phyloP scores from a whole-genome alignment of 371 early-diverging fungal genomes.

The Ordospora pajunii region DNA sequence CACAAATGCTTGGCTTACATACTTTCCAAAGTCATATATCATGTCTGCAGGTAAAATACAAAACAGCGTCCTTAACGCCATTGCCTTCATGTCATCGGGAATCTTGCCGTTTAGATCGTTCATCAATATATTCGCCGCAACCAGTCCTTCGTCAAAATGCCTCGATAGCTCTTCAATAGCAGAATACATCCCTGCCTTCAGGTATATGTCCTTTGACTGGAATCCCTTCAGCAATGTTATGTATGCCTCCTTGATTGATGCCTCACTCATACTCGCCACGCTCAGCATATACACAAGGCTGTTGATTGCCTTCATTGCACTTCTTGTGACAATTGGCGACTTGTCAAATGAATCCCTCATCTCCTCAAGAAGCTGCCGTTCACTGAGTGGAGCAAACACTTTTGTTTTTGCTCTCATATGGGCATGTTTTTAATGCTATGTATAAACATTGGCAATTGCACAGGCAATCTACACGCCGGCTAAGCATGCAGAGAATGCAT shows the following conservation, averaged over 20 bases:
- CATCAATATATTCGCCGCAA: conserved; percentile 52
- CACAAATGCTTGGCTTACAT: conserved; percentile 47
- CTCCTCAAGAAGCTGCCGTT: neutral
- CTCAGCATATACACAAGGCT: conserved; percentile 43
- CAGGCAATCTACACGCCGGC: no score
- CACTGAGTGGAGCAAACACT: neutral
- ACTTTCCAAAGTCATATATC: conserved; percentile 56
- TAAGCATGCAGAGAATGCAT: no score
- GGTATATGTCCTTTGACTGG: conserved; percentile 51
- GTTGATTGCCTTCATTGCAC: conserved; percentile 48
- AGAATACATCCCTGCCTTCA: conserved; percentile 45
- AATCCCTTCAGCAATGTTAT: conserved; percentile 52
- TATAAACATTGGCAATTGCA: no score
- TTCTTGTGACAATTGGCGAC: conserved; percentile 42
- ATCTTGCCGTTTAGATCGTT: conserved; percentile 42
- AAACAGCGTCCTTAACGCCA: conserved; percentile 47
- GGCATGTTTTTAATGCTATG: no score
- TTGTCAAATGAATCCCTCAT: conserved; percentile 6
- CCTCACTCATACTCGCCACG: conserved; percentile 12
- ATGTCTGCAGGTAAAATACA: conserved; percentile 53
- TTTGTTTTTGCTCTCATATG: neutral
- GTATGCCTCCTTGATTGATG: conserved; percentile 42
- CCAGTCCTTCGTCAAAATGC: conserved; percentile 43
- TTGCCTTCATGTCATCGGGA: conserved; percentile 28
- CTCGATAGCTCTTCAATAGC: conserved; percentile 29